phyloP scores from a whole-genome alignment of 495 filamentous ascomycete species.

The Penicillium silybi region DNA sequence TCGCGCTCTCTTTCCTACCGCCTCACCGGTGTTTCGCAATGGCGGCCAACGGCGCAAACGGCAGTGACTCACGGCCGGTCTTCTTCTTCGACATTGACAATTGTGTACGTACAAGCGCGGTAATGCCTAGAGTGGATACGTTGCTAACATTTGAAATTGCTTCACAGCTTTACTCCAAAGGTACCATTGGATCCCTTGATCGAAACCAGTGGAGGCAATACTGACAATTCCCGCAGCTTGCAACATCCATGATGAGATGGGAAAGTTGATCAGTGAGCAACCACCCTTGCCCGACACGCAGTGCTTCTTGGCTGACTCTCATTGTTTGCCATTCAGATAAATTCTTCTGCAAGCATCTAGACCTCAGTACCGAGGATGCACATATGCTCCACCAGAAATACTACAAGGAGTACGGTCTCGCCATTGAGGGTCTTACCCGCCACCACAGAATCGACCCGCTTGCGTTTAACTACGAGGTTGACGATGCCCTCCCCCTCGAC shows the following conservation, averaged over 20 bases:
- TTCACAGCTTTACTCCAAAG: conserved; percentile 51
- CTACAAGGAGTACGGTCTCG: conserved; percentile 91
- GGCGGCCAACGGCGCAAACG: conserved; percentile 22
- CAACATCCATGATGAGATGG: conserved; percentile 73
- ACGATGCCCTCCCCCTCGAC: conserved; percentile 91
- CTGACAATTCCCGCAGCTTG: conserved; percentile 41
- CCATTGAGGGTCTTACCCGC: conserved; percentile 90
- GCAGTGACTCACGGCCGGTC: conserved; percentile 49
- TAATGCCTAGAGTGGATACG: not conserved
- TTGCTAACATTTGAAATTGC: conserved; percentile 6
- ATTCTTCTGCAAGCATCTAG: conserved; percentile 79
- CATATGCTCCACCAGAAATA: conserved; percentile 80
- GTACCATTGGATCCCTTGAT: conserved; percentile 20
- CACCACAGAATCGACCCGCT: conserved; percentile 95
- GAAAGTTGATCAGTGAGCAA: conserved; percentile 55
- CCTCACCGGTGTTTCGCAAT: conserved; percentile 8
- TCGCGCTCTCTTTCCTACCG: not conserved
- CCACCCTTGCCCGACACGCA: not conserved
- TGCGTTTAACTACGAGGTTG: conserved; percentile 90
- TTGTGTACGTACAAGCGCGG: conserved; percentile 56
- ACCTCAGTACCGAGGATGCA: conserved; percentile 69
- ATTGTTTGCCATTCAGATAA: conserved; percentile 44
- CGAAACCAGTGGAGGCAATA: not conserved
- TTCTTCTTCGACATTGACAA: conserved; percentile 98
- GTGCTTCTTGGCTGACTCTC: not conserved